Conservation (phyloP, 495 filamentous ascomycete species). For the Jackrogersella minutella region DNA sequence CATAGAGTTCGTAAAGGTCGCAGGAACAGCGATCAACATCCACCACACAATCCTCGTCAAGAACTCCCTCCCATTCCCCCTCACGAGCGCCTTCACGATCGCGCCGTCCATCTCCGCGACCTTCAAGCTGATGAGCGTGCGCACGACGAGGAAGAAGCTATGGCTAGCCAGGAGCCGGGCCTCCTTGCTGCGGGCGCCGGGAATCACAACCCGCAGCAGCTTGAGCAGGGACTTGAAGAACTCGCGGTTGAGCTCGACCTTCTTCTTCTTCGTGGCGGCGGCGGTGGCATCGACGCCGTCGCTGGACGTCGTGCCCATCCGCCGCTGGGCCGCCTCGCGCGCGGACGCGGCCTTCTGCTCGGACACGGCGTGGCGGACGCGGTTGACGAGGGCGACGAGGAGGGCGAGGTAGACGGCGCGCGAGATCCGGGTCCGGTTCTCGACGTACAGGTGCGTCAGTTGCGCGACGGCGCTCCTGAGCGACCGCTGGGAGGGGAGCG, state of each 20-base stretch:
- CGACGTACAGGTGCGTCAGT: constrained; percentile 78
- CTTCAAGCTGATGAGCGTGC: constrained; percentile 92
- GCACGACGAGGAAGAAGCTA: constrained; percentile 77
- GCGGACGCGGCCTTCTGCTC: constrained; percentile 89
- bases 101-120: constrained; percentile 95
- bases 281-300: constrained; percentile 48
- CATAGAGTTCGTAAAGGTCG: constrained; percentile 99
- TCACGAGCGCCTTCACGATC: constrained; percentile 88
- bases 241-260: constrained; percentile 92
- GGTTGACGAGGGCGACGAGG: constrained; percentile 84
- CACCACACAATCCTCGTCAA: constrained; percentile 91
- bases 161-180: constrained; percentile 84
- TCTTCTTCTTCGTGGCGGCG: constrained; percentile 67
- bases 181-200: constrained; percentile 89
- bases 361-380: constrained; percentile 87
- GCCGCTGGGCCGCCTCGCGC: constrained; percentile 71
- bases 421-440: constrained; percentile 87
- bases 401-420: constrained; percentile 92
- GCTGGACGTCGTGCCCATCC: constrained; percentile 62
- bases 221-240: constrained; percentile 88
- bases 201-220: constrained; percentile 86
- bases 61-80: constrained; percentile 91
- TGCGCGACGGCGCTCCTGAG: constrained; percentile 76
- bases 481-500: constrained; percentile 67
- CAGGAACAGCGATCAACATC: constrained; percentile 98